phyloP scores from a whole-genome alignment of 805 yeast genomes.

The Candida multigemmis region DNA sequence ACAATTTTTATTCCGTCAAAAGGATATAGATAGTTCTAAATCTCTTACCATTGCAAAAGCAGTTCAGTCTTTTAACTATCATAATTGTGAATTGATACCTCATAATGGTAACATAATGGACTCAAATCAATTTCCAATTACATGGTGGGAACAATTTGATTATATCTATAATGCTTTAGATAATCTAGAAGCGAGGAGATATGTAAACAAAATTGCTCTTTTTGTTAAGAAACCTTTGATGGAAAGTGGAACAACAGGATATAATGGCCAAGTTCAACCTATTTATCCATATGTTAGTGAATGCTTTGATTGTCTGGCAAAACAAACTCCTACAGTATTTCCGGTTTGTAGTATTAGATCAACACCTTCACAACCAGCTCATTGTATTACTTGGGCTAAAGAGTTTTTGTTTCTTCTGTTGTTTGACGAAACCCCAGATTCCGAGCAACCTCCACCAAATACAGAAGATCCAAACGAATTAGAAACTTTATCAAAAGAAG shows the following conservation, averaged over 20 bases:
- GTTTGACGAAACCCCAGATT: slow-evolving; percentile 42
- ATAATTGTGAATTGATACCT: slow-evolving; percentile 54
- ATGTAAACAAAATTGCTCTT: slow-evolving; percentile 78
- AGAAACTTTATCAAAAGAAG: slow-evolving; percentile 55
- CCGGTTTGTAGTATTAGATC: slow-evolving; percentile 97
- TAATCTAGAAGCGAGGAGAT: slow-evolving; percentile 83
- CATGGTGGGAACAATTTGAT: slow-evolving; percentile 69
- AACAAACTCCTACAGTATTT: slow-evolving; percentile 81
- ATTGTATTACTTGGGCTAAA: slow-evolving; percentile 97
- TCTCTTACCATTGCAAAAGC: slow-evolving; percentile 79
- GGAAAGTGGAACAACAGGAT: slow-evolving; percentile 95
- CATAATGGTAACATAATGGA: slow-evolving; percentile 88
- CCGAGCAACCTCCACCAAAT: slow-evolving; percentile 26
- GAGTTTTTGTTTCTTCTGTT: slow-evolving; percentile 77
- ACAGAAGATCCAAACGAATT: slow-evolving; percentile 59
- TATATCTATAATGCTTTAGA: slow-evolving; percentile 89
- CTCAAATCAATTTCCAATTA: slow-evolving; percentile 53
- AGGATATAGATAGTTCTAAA: slow-evolving; percentile 85
- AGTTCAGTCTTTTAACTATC: slow-evolving; percentile 61
- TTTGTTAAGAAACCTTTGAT: slow-evolving; percentile 67
- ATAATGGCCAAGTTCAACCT: slow-evolving; percentile 89
- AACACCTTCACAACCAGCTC: slow-evolving; percentile 94
- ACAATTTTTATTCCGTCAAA: slow-evolving; percentile 82
- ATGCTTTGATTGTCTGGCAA: slow-evolving; percentile 87
- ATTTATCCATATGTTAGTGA: slow-evolving; percentile 76